Evolutionary conservation across 2,329 filamentous ascomycete species (phyloP), one percentile per base, ranked within the genome.

Genomic region (Biscogniauxia marginata): DNA sequence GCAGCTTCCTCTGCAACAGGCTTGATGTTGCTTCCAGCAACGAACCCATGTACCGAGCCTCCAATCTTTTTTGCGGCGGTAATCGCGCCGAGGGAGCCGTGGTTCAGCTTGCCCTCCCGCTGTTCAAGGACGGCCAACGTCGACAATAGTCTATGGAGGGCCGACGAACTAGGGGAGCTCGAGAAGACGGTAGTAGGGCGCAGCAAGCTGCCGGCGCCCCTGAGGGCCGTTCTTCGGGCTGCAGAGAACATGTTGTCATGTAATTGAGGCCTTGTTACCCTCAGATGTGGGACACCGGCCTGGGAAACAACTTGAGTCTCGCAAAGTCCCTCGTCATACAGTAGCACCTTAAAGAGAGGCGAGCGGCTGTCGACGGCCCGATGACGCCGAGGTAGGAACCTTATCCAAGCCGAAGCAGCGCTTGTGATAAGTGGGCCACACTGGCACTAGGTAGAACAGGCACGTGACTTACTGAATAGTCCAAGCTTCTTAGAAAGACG

Each of bases 71-170:
- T 84, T 19, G 92, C 93, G 7, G 95, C 95, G 7, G 90, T 89
- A 57, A 98, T 84, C 46, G 92, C 89, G 69, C 90, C 90, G 55
- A 97, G 79, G 4, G 93, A 97, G 20, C 89, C 88, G 59, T 83
- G 76, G 70, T 91, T 92, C 63, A 99, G 84, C 76, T 92, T 88
- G 60, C 95, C 95, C 68, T 96, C 89, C 68, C 88, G 86, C 76
- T 98, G 95, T 77, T 99, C 95, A 60, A 99, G 84, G 53, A 99
- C 80, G 47, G 93, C 93, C 55, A 99, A 84, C 34, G 93, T 95
- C 50, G 93, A 97, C 57, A 96, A 82, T 59, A 96, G 79, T 67
- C 89, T 84, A 66, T 82, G 80, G 62, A 88, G 76, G 60, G 83
- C 79, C 55, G 84, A 85, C 72, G 76, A 70, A 72, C 75, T 70